Conservation (phyloP, 129 eudicot genomes). For the Flaveria brownii region DNA sequence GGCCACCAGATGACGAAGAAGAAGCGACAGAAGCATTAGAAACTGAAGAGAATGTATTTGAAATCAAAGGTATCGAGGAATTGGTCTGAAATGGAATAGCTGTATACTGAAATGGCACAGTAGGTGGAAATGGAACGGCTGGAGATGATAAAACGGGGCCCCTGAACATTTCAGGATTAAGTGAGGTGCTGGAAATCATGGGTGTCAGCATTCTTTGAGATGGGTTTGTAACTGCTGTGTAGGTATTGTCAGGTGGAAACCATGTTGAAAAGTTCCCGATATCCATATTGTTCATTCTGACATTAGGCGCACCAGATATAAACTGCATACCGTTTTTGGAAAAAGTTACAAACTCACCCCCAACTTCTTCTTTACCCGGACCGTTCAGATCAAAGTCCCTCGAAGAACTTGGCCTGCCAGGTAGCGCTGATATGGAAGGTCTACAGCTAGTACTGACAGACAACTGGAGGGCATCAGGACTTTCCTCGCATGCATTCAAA, state of each 20-base stretch:
- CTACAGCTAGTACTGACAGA: conserved; percentile 40
- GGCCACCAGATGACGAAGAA: conserved; percentile 56
- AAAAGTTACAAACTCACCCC: conserved; percentile 29
- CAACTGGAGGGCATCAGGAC: conserved; percentile 49
- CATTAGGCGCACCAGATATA: conserved; percentile 39
- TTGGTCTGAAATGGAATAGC: conserved; percentile 66
- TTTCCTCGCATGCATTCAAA: conserved; percentile 68
- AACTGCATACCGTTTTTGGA: conserved; percentile 34
- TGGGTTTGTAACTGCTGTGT: conserved; percentile 51
- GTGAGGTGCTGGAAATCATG: conserved; percentile 39
- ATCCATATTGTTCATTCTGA: conserved; percentile 57
- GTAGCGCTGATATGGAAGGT: conserved; percentile 30
- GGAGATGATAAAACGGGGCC: conserved; percentile 78
- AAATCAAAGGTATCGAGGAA: conserved; percentile 56
- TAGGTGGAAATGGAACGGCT: conserved; percentile 57
- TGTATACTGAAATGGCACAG: conserved; percentile 63
- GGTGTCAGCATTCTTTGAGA: conserved; percentile 63
- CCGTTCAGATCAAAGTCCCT: conserved; percentile 77
- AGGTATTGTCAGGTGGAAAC: conserved; percentile 64
- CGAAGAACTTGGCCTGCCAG: conserved; percentile 35
- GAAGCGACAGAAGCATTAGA: conserved; percentile 56
- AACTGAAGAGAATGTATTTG: conserved; percentile 64
- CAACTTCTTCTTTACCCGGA: conserved; percentile 62
- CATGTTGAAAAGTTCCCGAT: conserved; percentile 56
- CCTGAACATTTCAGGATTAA: conserved; percentile 53